Evolutionary conservation across 2,329 filamentous ascomycete genomes (phyloP), one percentile per base, ranked within the genome.

Genomic region (Endothia cerciana): DNA sequence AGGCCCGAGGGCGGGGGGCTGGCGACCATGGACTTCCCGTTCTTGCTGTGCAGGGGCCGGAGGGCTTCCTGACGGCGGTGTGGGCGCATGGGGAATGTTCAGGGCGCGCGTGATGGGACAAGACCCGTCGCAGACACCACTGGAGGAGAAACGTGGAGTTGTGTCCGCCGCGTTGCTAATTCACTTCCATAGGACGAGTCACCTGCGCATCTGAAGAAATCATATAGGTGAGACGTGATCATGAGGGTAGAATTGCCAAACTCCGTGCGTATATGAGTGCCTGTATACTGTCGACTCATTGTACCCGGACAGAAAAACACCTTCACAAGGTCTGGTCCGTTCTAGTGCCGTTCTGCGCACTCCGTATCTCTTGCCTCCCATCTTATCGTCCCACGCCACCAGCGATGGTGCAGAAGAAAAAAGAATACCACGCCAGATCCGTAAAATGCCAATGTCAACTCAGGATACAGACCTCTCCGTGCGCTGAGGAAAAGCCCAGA

Each of bases 1-100:
- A 75, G 62, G 28, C 64, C 64, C 7, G 70, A 61, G 2, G 63
- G 70, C 51, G 72, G 70, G 5, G 49, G 30, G 7, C 36, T 68
- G 15, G 73, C 72, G 53, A 68, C 68, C 60, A 74, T 79, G 75
- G 70, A 68, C 25, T 80, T 81, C 71, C 73, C 78, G 0, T 81
- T 80, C 62, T 58, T 81, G 56, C 71, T 80, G 17, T 78, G 78
- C 38, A 67, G 73, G 25, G 78, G 77, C 0, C 73, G 66, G 63
- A 78, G 73, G 68, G 43, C 59, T 13, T 25, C 61, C 8, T 68
- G 67, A 51, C 22, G 33, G 36, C 4, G 33, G n/a, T 3, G 6
- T 17, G 43, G 13, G 15, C 15, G n/a, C 7, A 19, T 47, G 43
- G n/a, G 15, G n/a, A n/a, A 30, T 17, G 28, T 6, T 28, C 25